phyloP scores from a whole-genome alignment of 805 yeast species.

The Metschnikowia arizonensis region DNA sequence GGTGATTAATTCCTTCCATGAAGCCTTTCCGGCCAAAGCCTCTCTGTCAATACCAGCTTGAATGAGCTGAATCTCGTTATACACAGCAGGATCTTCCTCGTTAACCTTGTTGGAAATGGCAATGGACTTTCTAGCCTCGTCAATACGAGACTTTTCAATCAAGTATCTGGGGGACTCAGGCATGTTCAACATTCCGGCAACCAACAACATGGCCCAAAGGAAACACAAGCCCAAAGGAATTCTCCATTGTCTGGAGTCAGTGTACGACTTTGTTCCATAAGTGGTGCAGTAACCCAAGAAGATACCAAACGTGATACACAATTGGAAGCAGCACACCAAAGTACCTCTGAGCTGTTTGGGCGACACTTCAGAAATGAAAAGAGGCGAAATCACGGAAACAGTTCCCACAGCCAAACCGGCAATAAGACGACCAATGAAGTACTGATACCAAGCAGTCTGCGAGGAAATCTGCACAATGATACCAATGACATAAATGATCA shows the following conservation, averaged over 20 bases:
- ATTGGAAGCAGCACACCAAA: slow-evolving; percentile 63
- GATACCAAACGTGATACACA: slow-evolving; percentile 67
- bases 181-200: slow-evolving; percentile 50
- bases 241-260: slow-evolving; percentile 59
- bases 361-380: slow-evolving; percentile 63
- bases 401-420: slow-evolving; percentile 70
- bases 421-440: slow-evolving; percentile 53
- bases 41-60: slow-evolving; percentile 61
- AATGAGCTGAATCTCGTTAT: slow-evolving; percentile 49
- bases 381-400: slow-evolving; percentile 63
- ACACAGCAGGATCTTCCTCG: slow-evolving; percentile 50
- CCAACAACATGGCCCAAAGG: slow-evolving; percentile 46
- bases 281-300: slow-evolving; percentile 65
- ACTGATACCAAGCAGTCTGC: slow-evolving; percentile 52
- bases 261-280: slow-evolving; percentile 54
- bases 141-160: slow-evolving; percentile 45
- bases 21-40: slow-evolving; percentile 58
- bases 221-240: slow-evolving; percentile 53
- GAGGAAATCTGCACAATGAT: slow-evolving; percentile 58
- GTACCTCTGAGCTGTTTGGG: slow-evolving; percentile 71
- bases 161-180: slow-evolving; percentile 70
- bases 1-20: slow-evolving; percentile 58
- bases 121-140: slow-evolving; percentile 51
- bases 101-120: slow-evolving; percentile 55
- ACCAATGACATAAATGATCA: slow-evolving; percentile 58